Conservation (phyloP, 1,284 basidiomycete genomes). For the Violaceomyces palustris region DNA sequence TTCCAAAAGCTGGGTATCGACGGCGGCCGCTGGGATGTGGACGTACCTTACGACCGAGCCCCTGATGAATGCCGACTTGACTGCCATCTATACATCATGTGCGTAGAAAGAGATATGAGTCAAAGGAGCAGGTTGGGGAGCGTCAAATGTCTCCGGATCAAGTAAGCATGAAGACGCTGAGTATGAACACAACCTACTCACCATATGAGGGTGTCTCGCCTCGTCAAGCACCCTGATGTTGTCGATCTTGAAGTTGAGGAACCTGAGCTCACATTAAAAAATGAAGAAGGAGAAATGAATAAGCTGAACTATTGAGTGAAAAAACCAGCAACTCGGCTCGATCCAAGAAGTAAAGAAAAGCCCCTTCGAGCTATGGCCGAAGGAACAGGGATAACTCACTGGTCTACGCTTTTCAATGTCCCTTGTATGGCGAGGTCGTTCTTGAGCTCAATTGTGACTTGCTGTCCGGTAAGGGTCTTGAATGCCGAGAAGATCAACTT, state of each 20-base stretch:
- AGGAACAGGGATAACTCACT: too few relatives aligned
- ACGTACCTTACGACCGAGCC: conserved; percentile 98
- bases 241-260: conserved; percentile 94
- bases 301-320: too few relatives aligned
- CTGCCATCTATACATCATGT: conserved; percentile 70
- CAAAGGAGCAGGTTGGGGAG: background rate
- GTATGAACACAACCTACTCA: conserved; percentile 52
- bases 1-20: conserved; percentile 92
- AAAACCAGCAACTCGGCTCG: too few relatives aligned
- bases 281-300: too few relatives aligned
- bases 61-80: conserved; percentile 97
- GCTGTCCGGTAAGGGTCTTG: conserved; percentile 96
- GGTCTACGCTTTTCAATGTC: conserved; percentile 93
- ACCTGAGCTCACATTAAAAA: conserved; percentile 56
- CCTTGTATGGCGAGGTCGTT: conserved; percentile 97
- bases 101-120: background rate
- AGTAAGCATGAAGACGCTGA: background rate
- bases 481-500: conserved; percentile 96
- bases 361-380: too few relatives aligned
- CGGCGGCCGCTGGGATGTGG: conserved; percentile 81
- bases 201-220: conserved; percentile 94
- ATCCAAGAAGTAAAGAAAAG: too few relatives aligned
- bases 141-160: background rate
- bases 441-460: conserved; percentile 88
- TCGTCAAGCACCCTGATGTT: conserved; percentile 89